Evolutionary conservation across 2,329 filamentous ascomycete genomes (phyloP), one percentile per base, ranked within the genome.

Genomic region (Diaporthe sp.): DNA sequence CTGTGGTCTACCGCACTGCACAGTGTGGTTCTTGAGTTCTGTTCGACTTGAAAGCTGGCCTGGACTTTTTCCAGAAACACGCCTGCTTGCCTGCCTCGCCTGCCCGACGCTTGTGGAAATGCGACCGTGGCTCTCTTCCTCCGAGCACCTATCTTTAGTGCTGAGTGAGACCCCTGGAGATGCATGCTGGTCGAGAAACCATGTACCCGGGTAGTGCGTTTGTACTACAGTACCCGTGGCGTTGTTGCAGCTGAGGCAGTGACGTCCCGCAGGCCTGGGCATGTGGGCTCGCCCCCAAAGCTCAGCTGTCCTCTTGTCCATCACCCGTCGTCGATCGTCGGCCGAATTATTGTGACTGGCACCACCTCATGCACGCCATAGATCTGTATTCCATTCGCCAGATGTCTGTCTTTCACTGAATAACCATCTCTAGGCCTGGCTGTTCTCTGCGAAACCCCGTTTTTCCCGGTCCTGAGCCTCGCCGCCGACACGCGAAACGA

Each of bases 51-150:
- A 73, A 73, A 73, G 71, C 71, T 73, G 71, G 71, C 71, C 71
- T 73, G 71, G 71, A 73, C 71, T 73, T 73, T 73, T 73, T 73
- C 47, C 47, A 73, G 42, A 65, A 61, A 34, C 71, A 65, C 37
- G 47, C 63, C 17, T 67, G 47, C 63, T 20, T 68, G 39, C 57
- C 39, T 51, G 44, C 20, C 44, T 67, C 31, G 61, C 39, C 61
- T 67, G 42, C 61, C 20, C 44, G 22, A 31, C 39, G 17, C 60
- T 47, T 22, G 39, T 47, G 42, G 39, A 65, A 65, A 65, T 65
- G 60, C 60, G 60, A 65, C 60, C 39, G 60, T 65, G 60, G 60
- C 61, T 13, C 28, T 37, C 63, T 68, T 51, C 61, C 44, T 67
- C 63, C 20, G 42, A 25, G 63, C 63, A 68, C 63, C 63, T 68